Evolutionary conservation across 1,284 basidiomycete species (phyloP), one percentile per base, ranked within the genome.

Genomic region (Heterobasidion annosum): DNA sequence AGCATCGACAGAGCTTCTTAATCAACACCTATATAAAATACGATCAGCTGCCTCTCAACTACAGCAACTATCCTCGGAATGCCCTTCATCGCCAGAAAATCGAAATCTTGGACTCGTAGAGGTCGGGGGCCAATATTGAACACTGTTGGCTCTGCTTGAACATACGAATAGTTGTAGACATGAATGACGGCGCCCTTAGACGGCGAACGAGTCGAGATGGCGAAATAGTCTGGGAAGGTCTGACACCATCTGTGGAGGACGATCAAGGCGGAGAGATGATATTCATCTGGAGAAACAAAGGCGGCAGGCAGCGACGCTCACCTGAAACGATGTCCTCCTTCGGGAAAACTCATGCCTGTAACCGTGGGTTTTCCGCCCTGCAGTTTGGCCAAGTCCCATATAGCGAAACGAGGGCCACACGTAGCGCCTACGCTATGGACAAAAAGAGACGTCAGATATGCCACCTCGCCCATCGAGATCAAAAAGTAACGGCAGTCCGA

Each of bases 371-470:
- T 84, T 15, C 88, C 88, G 42, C 88, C 88, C 50, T 78, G 75
- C 42, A 89, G 68, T 60, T 79, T 78, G 6, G 78, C 74, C 52
- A 88, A 73, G 64, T 91, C 83, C 89, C 89, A 91, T 37, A 91
- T 65, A 13, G 81, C 76, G 64, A 87, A 89, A 50, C 73, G 75
- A 8, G 79, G 72, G 6, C 85, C 85, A 64, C 83, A 88, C 15
- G 80, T 79, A 33, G 83, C 84, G 47, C 88, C 88, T 48, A 91
- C 76, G 54, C 88, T 91, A 58, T 7, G 6, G 34, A 9, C 16
- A 59, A 45, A 32, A 0, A 12, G 34, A 48, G 35, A 44, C 5
- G 48, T 43, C 34, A 54, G 19, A 34, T 50, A 25, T 44, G 18
- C 6, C 25, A 25, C 25, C 25, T 25, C 25, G 25, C 25, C 25